Evolutionary conservation across 73 alveolate genomes (phyloP).

Genomic region (Paramecium caudatum): DNA sequence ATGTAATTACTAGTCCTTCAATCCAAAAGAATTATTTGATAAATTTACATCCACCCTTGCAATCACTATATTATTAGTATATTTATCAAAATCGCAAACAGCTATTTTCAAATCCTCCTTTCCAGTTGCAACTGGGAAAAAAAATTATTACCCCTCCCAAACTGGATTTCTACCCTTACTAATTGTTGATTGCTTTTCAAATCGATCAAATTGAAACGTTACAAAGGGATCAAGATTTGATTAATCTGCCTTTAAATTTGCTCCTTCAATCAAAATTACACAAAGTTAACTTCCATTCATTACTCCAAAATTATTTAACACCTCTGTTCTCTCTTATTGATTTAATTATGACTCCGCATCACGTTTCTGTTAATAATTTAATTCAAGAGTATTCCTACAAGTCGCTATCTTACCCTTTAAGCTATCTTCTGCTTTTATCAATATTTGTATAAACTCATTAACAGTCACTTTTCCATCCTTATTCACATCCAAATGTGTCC

Average conservation of each 20-base stretch:
- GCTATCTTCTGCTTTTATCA: conserved; percentile 52
- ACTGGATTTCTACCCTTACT: conserved; percentile 7
- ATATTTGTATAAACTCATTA: conserved; percentile 34
- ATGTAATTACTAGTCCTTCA: neutral
- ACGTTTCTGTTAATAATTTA: conserved; percentile 31
- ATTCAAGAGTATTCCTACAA: conserved; percentile 18
- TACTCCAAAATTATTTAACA: conserved; percentile 16
- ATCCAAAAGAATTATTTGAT: neutral
- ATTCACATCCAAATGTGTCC: conserved; percentile 26
- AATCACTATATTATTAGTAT: conserved; percentile 33
- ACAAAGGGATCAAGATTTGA: conserved; percentile 23
- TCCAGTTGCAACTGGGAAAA: conserved; percentile 27
- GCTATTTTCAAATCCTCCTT: conserved; percentile 47
- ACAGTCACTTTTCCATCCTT: conserved; percentile 26
- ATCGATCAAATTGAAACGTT: neutral
- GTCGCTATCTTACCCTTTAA: conserved; percentile 1
- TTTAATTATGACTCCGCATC: conserved; percentile 33
- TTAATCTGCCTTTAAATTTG: conserved; percentile 21
- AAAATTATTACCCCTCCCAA: neutral
- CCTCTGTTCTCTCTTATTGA: neutral
- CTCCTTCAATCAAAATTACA: conserved; percentile 34
- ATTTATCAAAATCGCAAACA: conserved; percentile 55
- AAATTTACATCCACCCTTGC: conserved; percentile 51
- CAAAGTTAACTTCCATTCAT: conserved; percentile 58
- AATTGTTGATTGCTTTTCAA: conserved; percentile 34